Evolutionary conservation across 1,284 basidiomycete species (phyloP).

Genomic region (Leccinum variabile): DNA sequence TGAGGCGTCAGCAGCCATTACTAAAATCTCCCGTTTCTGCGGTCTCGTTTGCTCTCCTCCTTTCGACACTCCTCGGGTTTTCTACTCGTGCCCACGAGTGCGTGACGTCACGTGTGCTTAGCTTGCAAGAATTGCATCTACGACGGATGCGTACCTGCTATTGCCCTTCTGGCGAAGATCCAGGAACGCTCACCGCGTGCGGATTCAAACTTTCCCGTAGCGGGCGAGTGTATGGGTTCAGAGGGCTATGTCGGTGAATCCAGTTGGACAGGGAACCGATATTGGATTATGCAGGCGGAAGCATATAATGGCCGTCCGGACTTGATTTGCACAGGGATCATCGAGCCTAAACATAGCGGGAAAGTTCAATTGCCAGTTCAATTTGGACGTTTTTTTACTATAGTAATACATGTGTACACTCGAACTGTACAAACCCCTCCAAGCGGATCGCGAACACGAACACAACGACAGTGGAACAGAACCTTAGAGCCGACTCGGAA

Average conservation of each 20-base stretch:
- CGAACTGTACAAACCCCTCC: no score
- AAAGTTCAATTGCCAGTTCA: no score
- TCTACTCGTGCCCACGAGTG: conserved; percentile 7
- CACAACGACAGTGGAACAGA: no score
- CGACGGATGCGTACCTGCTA: conserved; percentile 13
- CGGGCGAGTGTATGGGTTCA: conserved; percentile 11
- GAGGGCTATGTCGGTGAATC: conserved; percentile 20
- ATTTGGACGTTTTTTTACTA: no score
- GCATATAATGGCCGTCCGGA: no score
- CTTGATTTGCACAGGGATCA: no score
- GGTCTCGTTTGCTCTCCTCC: not conserved
- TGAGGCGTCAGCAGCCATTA: not conserved
- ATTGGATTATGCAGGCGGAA: no score
- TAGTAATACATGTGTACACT: no score
- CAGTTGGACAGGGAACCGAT: conserved; percentile 4
- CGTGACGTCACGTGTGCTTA: not conserved
- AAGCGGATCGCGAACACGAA: no score
- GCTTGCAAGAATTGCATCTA: conserved; percentile 17
- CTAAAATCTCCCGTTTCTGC: conserved; percentile 4
- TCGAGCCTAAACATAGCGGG: no score
- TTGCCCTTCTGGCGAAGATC: conserved; percentile 15
- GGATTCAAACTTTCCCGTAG: conserved; percentile 5
- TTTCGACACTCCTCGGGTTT: conserved; percentile 11
- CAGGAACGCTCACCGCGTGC: conserved; percentile 18
- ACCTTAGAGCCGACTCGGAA: no score